Base-by-base conservation (phyloP, 2,329 filamentous ascomycete genomes). In the Ascochyta rabiei region DNA sequence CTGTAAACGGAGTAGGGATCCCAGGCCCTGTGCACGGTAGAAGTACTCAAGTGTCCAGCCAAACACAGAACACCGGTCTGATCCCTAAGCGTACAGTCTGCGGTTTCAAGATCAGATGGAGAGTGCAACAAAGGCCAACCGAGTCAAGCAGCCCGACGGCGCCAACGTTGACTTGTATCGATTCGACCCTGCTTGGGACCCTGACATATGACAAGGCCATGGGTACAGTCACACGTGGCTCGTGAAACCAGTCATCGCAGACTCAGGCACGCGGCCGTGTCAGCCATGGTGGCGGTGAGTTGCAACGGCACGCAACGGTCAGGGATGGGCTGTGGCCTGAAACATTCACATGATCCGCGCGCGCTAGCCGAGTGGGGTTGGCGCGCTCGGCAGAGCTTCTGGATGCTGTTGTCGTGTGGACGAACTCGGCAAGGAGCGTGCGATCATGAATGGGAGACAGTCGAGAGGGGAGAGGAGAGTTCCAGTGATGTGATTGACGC, bases 271-370 rank as follows among this genome's bases (percentile, higher is more conserved):
- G 52, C 52, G 52, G 52, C 46, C 46, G 52, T 50, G 52, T 55
- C 52, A 55, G 52, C 37, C 18, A 38, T 26, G 41, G 30, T 42
- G 52, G 52, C 46, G 46, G 52, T 50, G 52, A 55, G 34, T n/a
- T 41, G 45, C 51, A 49, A 45, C 38, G 35, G 35, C 21, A 28
- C 42, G 30, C 43, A 30, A 42, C 19, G 18, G 39, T 28, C 33
- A 43, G 33, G 44, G 50, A 38, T 43, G 39, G 24, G 31, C 24
- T 26, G 31, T 43, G 39, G 23, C 16, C 28, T 48, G 50, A 53
- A 55, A 49, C 52, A 50, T 55, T 55, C 52, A 55, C 52, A 55
- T 55, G 52, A 55, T 50, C 24, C 30, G 40, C 30, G 19, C 3
- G 28, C 47, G 41, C 52, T 55, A 55, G 16, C 41, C 41, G 23